Percentiles rank a stretch among this genome's conserved stretches.
Conservation (phyloP, 176 grass and related monocot species). For the Cenchrus purpureus region DNA sequence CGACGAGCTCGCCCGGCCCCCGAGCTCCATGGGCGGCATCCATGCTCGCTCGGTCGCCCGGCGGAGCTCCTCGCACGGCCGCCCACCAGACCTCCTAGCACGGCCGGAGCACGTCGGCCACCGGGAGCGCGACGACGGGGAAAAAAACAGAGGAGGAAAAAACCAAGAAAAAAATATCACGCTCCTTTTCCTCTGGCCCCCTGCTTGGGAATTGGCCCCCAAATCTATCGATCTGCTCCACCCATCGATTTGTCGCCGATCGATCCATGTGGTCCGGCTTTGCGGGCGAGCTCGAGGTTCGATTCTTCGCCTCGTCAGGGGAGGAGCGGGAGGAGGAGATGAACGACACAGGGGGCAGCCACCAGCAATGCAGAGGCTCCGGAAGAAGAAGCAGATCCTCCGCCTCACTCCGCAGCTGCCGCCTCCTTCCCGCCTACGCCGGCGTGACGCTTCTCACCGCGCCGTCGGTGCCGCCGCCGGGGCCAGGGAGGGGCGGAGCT, state of each 20-base stretch:
- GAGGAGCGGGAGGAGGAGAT: conserved; percentile 43
- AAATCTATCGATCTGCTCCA: conserved; percentile 45
- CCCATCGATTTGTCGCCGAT: conserved; percentile 34
- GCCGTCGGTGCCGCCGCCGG: too few relatives aligned
- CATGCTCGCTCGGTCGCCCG: too few relatives aligned
- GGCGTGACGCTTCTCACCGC: too few relatives aligned
- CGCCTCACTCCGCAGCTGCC: too few relatives aligned
- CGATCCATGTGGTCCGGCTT: conserved; percentile 24
- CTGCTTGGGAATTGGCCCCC: conserved; percentile 48
- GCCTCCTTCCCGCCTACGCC: too few relatives aligned
- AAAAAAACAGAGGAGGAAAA: conserved; percentile 39
- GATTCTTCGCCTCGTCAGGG: conserved; percentile 48
- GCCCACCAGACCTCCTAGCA: too few relatives aligned
- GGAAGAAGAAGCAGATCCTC: conserved; percentile 50
- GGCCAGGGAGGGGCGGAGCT: too few relatives aligned
- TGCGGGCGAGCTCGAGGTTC: background rate
- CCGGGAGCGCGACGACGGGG: conserved; percentile 44
- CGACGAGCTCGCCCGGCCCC: too few relatives aligned
- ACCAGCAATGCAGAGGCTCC: conserved; percentile 62
- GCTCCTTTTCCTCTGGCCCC: conserved; percentile 50
- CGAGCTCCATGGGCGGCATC: too few relatives aligned
- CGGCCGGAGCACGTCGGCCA: too few relatives aligned
- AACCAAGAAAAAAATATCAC: conserved; percentile 46
- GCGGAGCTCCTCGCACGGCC: too few relatives aligned
- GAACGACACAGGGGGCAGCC: conserved; percentile 53